Percentiles rank a stretch among this genome's conserved stretches.
phyloP scores from a whole-genome alignment of 108 stramenopile genomes.

The Pseudonitzschia delicatissima region DNA sequence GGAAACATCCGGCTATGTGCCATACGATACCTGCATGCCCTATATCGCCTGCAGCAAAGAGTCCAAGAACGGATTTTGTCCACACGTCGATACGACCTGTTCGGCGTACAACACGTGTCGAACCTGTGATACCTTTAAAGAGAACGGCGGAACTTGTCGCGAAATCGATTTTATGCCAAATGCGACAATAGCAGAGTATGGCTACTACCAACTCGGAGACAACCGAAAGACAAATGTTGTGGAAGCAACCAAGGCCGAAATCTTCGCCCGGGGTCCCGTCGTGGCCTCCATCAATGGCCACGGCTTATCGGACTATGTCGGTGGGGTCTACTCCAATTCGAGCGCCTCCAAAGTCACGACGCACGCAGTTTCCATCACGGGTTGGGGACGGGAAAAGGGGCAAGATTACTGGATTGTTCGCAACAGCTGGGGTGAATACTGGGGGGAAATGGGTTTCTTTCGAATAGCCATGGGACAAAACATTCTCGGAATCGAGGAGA shows the following conservation, averaged over 20 bases:
- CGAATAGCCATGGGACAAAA: constrained; percentile 60
- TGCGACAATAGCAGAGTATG: constrained; percentile 89
- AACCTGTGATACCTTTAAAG: constrained; percentile 52
- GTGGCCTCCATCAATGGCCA: constrained; percentile 78
- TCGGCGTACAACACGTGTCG: constrained; percentile 69
- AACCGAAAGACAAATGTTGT: constrained; percentile 13
- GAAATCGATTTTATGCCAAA: constrained; percentile 73
- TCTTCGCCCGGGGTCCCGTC: constrained; percentile 89
- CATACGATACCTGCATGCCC: constrained; percentile 77
- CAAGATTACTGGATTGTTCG: constrained; percentile 87
- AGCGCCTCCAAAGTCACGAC: not conserved
- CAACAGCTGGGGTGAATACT: constrained; percentile 65
- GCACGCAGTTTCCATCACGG: constrained; percentile 84
- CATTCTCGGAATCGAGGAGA: constrained; percentile 71
- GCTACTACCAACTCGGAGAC: constrained; percentile 54
- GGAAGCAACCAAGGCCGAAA: constrained; percentile 83
- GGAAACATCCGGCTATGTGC: constrained; percentile 40
- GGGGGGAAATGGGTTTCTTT: constrained; percentile 67
- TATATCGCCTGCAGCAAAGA: constrained; percentile 86
- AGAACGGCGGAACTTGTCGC: constrained; percentile 28
- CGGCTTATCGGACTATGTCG: constrained; percentile 50
- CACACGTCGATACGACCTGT: constrained; percentile 69
- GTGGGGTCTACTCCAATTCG: constrained; percentile 5
- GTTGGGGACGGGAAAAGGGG: constrained; percentile 69
- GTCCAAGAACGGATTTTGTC: constrained; percentile 75